Evolutionary conservation across 23 red algal species (phyloP), one percentile per base, ranked within the genome.

Genomic region (Gracilaria vermiculophylla): DNA sequence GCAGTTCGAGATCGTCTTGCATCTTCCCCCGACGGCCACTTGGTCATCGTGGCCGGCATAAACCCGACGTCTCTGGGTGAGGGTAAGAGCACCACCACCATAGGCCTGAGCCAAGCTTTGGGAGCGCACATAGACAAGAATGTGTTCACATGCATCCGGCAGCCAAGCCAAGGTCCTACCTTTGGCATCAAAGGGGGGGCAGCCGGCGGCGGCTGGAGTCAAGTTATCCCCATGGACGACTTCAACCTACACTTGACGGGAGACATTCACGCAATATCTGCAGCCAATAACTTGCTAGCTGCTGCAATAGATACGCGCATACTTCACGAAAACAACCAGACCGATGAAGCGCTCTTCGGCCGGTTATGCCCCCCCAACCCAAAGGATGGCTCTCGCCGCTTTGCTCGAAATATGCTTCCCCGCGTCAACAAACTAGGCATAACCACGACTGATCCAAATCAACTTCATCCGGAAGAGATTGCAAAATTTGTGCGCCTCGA

Each of bases 131-230:
- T 95, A 11, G 80, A 82, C 25, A 79, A 83, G 27, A 89, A 72
- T 37, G 97, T 99, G 14, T 93, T 99, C 69, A 99, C 97, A 8
- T 96, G 93, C 69, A 80, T 99, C 42, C 78, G 97, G 47, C 97
- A 99, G 86, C 97, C 97, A 52, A 92, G 86, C 56, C 97, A 95
- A 60, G 97, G 97, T 36, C 97, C 97, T 15, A 95, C 93, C 0
- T 99, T 95, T 58, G 97, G 97, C 24, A 94, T 99, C 70, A 99
- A 99, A 73, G 97, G 97, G 80, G 97, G 97, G 10, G 97, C 97
- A 20, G 97, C 97, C 24, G 97, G 97, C 51, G 97, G 97, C 20
- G 97, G 97, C 37, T 99, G 92, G 82, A 86, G 92, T 57, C 97
- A 99, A 79, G 93, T 99, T 19, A 78, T 99, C 35, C 97, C 97